Base-by-base conservation (phyloP, 371 early-diverging fungal species). In the Catenaria anguillulae region DNA sequence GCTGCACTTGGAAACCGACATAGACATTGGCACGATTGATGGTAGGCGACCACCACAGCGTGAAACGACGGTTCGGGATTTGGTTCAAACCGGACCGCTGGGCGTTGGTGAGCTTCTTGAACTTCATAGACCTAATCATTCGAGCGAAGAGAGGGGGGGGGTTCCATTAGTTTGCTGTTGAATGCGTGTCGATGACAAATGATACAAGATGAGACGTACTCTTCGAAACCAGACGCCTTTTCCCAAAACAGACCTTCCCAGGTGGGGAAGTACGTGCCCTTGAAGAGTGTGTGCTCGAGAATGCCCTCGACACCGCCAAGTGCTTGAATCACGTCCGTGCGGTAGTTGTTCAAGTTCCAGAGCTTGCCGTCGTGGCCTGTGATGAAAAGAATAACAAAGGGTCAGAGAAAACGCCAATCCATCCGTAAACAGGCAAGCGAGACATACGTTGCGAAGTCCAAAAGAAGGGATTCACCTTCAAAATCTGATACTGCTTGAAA, bases 221-320 rank as follows among this genome's bases (percentile, higher is more conserved):
- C 84, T 36, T 82, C 81, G 56, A 84, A 79, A 29, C 83, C 83
- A 36, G 77, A 75, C 8, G 79, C 84, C 62, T 90, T 88, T 74
- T 95, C 93, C 97, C 98, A 97, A 85, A 98, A 97, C 33, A 97
- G 85, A 79, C 97, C 96, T 72, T 93, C 90, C 96, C 97, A 97
- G 8, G 94, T 92, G 10, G 93, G 87, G 75, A 91, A 94, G 72
- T 89, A 89, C 5, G 97, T 97, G 26, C 93, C 96, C 80, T 92
- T 92, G 82, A 97, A 97, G 45, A 99, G 73, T 1, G 98, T 96
- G 73, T 99, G 98, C 69, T 97, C 96, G 34, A 97, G 76, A 73
- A 99, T 98, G 65, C 93, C 92, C 68, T 98, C 98, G 19, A 95
- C 93, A 65, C 98, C 99, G 66, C 98, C 98, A 33, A 98, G 77